Conservation (phyloP, 768 basidiomycete species). For the Lactarius pseudohatsudake region DNA sequence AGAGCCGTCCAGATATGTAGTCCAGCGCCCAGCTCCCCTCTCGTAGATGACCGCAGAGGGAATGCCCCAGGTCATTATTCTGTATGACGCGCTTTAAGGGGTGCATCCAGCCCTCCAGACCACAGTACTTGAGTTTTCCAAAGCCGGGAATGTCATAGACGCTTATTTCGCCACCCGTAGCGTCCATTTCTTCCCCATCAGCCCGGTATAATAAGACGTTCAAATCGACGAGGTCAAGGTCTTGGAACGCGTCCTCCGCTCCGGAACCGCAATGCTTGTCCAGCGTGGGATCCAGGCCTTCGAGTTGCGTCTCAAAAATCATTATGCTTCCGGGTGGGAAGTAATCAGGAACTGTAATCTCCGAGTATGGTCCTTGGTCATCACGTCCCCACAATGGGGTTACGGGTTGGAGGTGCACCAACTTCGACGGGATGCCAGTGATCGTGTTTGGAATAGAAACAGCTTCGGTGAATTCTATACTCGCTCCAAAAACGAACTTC, state of each 20-base stretch:
- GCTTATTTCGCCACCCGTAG: slow-evolving; percentile 77
- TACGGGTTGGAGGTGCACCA: slow-evolving; percentile 63
- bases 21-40: slow-evolving; percentile 92
- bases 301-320: slow-evolving; percentile 85
- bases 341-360: slow-evolving; percentile 78
- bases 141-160: slow-evolving; percentile 76
- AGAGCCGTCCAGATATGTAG: slow-evolving; percentile 72
- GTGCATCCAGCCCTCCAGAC: slow-evolving; percentile 97
- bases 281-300: slow-evolving; percentile 66
- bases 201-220: slow-evolving; percentile 85
- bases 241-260: slow-evolving; percentile 68
- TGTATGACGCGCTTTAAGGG: slow-evolving; percentile 79
- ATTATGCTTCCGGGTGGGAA: slow-evolving; percentile 97
- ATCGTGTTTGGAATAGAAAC: slow-evolving; percentile 52
- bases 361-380: slow-evolving; percentile 64
- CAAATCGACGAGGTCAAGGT: slow-evolving; percentile 81
- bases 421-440: slow-evolving; percentile 67
- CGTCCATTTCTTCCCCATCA: slow-evolving; percentile 90
- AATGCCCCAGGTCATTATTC: slow-evolving; percentile 91
- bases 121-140: slow-evolving; percentile 84
- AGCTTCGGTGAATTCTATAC: slow-evolving; percentile 63
- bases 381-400: slow-evolving; percentile 63
- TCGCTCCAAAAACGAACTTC: slow-evolving; percentile 79
- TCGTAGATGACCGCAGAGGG: slow-evolving; percentile 83
- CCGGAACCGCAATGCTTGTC: slow-evolving; percentile 73